Percentiles rank a stretch among this genome's conserved stretches.
Evolutionary conservation across 192 early-diverging fungal genomes (phyloP).

Genomic region (Backusella circina): DNA sequence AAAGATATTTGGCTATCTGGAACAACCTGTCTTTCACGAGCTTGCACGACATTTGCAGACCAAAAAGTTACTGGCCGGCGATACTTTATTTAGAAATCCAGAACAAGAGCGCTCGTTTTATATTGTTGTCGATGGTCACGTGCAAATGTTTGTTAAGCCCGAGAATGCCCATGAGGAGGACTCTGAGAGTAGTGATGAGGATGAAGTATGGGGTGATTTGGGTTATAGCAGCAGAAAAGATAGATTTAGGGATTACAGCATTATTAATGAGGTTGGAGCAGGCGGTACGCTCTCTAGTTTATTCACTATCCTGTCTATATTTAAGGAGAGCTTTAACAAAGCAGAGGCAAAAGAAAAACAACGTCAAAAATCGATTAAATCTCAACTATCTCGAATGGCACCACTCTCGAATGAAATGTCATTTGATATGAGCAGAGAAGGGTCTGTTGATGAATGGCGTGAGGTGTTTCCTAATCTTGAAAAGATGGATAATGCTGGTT

Average conservation of each 20-base stretch:
- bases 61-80: slow-evolving; percentile 66
- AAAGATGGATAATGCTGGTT: not conserved
- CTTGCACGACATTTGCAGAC: slow-evolving; percentile 87
- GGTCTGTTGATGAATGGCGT: slow-evolving; percentile 33
- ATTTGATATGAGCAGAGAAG: slow-evolving; percentile 19
- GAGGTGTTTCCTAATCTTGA: slow-evolving; percentile 35
- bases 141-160: slow-evolving; percentile 84
- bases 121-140: slow-evolving; percentile 92
- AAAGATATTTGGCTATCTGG: slow-evolving; percentile 97
- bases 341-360: slow-evolving; percentile 43
- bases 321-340: slow-evolving; percentile 73
- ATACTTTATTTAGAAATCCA: slow-evolving; percentile 62
- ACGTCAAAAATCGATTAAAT: not conserved
- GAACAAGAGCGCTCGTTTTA: slow-evolving; percentile 85
- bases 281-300: slow-evolving; percentile 91
- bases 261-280: slow-evolving; percentile 85
- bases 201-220: slow-evolving; percentile 17
- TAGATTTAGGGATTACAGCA: slow-evolving; percentile 50
- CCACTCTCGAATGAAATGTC: not conserved
- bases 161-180: slow-evolving; percentile 32
- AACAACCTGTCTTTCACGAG: slow-evolving; percentile 95
- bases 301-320: slow-evolving; percentile 88
- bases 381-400: not conserved
- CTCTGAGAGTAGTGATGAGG: slow-evolving; percentile 34
- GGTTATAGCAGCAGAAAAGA: slow-evolving; percentile 21